Base-by-base conservation (phyloP, 768 basidiomycete genomes). In the Lyophyllum decastes region DNA sequence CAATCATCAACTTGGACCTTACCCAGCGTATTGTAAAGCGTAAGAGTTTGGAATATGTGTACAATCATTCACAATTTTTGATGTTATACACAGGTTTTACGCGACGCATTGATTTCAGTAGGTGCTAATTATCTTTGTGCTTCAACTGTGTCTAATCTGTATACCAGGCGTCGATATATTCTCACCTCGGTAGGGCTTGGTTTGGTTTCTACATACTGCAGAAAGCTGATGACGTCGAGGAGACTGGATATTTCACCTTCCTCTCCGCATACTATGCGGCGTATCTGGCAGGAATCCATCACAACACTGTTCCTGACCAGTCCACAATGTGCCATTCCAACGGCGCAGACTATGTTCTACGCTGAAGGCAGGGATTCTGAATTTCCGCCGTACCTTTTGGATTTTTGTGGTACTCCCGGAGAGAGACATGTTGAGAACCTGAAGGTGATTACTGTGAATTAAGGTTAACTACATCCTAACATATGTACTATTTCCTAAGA, bases 241-340 rank as follows among this genome's bases (percentile, higher is more conserved):
- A 90, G 88, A 9, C 64, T 90, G 58, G 85, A 88, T 66, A 70
- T 83, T 38, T 82, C 86, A 0, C 60, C 77, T 2, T 70, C 76
- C 0, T 89, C 86, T 0, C 70, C 79, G 6, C 91, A 93, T 67
- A 76, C 82, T 16, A 83, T 77, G 57, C 80, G 89, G 16, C 81
- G 91, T 4, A 88, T 93, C 14, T 90, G 89, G 88, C 90, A 93
- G 67, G 91, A 93, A 70, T 79, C 88, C 3, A 77, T 92, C 22
- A 81, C 87, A 0, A 80, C 86, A 1, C 72, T 93, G 17, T 70
- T 92, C 16, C 77, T 92, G 30, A 88, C 87, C 0, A 79, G 73
- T 55, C 73, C 82, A 0, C 78, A 81, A 9, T 84, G 82, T 65
- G 73, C 75, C 19, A 90, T 93, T 62, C 86, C 87, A 1, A 66